Base-by-base conservation (phyloP, 2,329 filamentous ascomycete genomes). In the Xylaria hypoxylon region DNA sequence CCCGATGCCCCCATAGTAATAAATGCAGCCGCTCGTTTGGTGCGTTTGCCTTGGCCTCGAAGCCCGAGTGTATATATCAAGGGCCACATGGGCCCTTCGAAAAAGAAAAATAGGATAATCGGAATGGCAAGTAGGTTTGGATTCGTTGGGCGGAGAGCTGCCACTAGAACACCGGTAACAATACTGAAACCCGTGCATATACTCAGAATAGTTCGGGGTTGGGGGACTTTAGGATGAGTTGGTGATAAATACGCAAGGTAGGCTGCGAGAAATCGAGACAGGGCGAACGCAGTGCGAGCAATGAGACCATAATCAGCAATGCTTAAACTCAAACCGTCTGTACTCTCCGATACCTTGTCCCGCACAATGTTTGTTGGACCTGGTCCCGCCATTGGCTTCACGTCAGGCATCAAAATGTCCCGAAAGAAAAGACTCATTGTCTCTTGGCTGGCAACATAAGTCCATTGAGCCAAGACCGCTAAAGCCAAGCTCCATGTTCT, bases 41-140 rank as follows among this genome's bases (percentile, higher is more conserved):
- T 94, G 70, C 92, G 86, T n/a, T 87, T 85, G 0, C 93, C 93
- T 56, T 96, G 87, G 0, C 93, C 93, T 2, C 92, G 87, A 65
- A 97, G 89, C 2, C 91, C 92, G 13, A 96, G 85, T 3, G 92
- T 89, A 71, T 94, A 93, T 66, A 96, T 89, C 1, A 94, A 89
- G 0, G 94, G 93, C 83, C 92, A 97, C 72, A 93, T 87, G 58
- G 93, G 92, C 0, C 90, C 92, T 77, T 95, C 92, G 74, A 92
- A 93, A 78, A 96, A 93, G 70, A 93, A 90, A 69, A 92, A 91
- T 31, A 94, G 73, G 44, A 90, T 83, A 2, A 92, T 80, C 70
- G 92, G 89, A n/a, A 87, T 82, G 26, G 82, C 79, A 26, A 89
- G 76, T 0, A 85, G 70, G 68, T 87, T 83, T 0, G 84, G 79